Percentiles rank a stretch among this genome's conserved stretches.
These are phyloP conservation scores for Globisporangium yorkense DNA, from an alignment of 352 stramenopile species.

Conservation along the genomic window DNA sequence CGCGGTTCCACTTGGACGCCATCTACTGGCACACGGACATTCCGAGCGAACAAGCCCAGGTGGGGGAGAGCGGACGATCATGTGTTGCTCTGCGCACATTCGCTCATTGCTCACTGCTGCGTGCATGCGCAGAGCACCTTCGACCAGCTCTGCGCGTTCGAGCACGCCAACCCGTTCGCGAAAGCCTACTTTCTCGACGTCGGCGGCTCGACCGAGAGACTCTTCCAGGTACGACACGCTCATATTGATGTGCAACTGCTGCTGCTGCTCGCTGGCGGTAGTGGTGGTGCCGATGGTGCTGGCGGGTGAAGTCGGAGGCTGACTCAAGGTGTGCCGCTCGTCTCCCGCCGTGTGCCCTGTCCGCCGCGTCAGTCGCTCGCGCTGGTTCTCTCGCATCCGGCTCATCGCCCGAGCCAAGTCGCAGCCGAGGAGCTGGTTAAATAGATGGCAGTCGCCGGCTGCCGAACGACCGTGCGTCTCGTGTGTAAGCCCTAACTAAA, in stretches of 20 bases:
- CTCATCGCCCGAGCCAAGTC: conserved; percentile 41
- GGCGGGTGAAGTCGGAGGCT: background rate
- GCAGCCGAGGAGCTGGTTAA: conserved; percentile 31
- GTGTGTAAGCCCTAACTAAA: conserved; percentile 8
- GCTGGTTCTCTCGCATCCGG: conserved; percentile 35
- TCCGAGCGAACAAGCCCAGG: conserved; percentile 30
- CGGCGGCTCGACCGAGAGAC: conserved; percentile 35
- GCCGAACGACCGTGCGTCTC: background rate
- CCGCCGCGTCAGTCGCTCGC: conserved; percentile 25
- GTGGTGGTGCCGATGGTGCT: background rate
- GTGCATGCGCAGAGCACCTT: conserved; percentile 18
- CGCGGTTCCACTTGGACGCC: conserved; percentile 30
- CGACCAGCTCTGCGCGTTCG: conserved; percentile 40
- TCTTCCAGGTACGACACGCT: conserved; percentile 42
- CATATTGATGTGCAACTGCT: conserved; percentile 1
- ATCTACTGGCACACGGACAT: conserved; percentile 45
- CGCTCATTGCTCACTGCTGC: background rate
- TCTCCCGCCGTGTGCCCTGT: background rate
- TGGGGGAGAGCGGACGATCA: background rate
- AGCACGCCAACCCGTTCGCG: conserved; percentile 31
- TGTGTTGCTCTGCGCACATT: too few species aligned
- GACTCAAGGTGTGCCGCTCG: background rate
- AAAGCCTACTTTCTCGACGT: conserved; percentile 53
- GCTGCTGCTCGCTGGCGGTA: conserved; percentile 7
- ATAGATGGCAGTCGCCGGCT: conserved; percentile 1